phyloP scores from a whole-genome alignment of 2,329 filamentous ascomycete species.

The Corynespora cassiicola region DNA sequence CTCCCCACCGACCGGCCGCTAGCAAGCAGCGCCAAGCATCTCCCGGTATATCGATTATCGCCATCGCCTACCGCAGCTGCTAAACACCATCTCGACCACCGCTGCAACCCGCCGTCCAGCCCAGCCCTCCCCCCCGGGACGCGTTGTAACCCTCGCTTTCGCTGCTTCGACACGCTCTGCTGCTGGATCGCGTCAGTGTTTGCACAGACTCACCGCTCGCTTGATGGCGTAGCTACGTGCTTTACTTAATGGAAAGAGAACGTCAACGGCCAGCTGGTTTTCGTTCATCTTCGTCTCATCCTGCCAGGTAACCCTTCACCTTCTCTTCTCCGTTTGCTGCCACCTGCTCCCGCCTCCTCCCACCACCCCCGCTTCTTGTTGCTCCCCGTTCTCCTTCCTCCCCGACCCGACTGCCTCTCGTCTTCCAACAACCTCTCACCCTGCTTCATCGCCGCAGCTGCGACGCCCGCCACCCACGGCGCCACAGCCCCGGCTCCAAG shows the following conservation, averaged over 20 bases:
- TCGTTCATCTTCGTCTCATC: slow-evolving; percentile 23
- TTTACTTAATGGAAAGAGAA: slow-evolving; percentile 38
- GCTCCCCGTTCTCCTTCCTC: slow-evolving; percentile 1
- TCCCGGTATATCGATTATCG: too few relatives aligned
- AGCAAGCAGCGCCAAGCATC: too few relatives aligned
- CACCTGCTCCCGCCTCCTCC: slow-evolving; percentile 12
- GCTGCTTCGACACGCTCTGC: slow-evolving; percentile 9
- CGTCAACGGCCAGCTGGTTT: slow-evolving; percentile 27
- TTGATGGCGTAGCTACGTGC: too few relatives aligned
- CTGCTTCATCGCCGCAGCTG: slow-evolving; percentile 31
- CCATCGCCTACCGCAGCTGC: too few relatives aligned
- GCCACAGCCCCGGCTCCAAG: slow-evolving; percentile 37
- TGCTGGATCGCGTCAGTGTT: too few relatives aligned
- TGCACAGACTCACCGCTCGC: too few relatives aligned
- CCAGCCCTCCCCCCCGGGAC: too few relatives aligned
- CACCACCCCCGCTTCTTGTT: slow-evolving; percentile 5
- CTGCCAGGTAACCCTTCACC: slow-evolving; percentile 30
- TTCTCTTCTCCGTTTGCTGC: slow-evolving; percentile 16
- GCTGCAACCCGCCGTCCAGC: too few relatives aligned
- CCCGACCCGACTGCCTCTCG: too few relatives aligned
- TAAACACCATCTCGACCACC: slow-evolving; percentile 25
- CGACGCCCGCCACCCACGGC: slow-evolving; percentile 33
- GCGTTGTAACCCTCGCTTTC: too few relatives aligned
- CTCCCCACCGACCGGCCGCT: too few relatives aligned
- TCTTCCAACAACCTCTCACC: slow-evolving; percentile 21